phyloP scores from a whole-genome alignment of 495 filamentous ascomycete species.

The Hyaloscypha finlandica region DNA sequence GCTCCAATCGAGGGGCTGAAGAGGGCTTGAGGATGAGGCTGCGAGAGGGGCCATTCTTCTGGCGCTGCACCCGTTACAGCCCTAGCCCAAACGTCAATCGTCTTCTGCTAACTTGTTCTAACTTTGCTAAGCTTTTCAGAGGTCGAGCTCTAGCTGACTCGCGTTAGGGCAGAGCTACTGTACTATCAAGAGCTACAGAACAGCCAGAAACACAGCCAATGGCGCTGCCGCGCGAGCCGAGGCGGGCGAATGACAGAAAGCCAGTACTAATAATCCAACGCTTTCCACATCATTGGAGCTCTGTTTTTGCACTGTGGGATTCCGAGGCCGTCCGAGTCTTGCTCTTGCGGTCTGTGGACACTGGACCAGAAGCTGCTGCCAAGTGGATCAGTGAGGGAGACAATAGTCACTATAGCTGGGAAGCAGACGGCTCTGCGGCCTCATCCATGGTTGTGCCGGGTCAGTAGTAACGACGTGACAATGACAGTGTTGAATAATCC shows the following conservation, averaged over 20 bases:
- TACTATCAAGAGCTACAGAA: background rate
- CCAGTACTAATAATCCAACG: background rate
- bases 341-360: no score
- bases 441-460: background rate
- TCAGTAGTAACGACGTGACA: no score
- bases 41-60: background rate
- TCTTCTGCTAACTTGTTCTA: background rate
- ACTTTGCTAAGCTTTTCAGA: constrained; percentile 12
- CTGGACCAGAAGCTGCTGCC: no score
- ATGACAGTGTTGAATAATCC: background rate
- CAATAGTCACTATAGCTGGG: no score
- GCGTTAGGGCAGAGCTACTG: constrained; percentile 12
- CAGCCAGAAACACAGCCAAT: background rate
- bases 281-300: background rate
- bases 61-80: background rate
- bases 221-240: background rate
- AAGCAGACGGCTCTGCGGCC: background rate
- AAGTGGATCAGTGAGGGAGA: no score
- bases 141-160: constrained; percentile 16
- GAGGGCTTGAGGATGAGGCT: background rate
- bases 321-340: constrained; percentile 7
- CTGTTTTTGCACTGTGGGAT: background rate
- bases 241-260: background rate
- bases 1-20: background rate
- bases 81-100: constrained; percentile 20